Evolutionary conservation across 768 basidiomycete species (phyloP), one percentile per base, ranked within the genome.

Genomic region (Calvatia gigantea): DNA sequence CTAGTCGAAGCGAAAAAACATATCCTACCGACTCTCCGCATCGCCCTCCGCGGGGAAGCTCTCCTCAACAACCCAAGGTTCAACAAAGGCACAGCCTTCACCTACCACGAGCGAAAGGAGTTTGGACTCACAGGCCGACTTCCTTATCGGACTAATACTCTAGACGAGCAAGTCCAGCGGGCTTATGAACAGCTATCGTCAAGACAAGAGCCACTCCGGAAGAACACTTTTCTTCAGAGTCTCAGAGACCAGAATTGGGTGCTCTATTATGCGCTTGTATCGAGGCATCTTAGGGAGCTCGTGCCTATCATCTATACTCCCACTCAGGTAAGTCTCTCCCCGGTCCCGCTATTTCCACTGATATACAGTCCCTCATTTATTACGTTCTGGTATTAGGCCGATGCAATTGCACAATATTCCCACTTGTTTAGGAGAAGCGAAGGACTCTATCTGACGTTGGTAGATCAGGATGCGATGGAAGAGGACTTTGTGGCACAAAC

Each of bases 81-180:
- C 69, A 89, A 89, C 76, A 90, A 90, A 69, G 93, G 93, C 14
- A 90, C 86, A 6, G 89, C 80, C 1, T 94, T 94, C 70, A 82
- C 85, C 0, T 45, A 64, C 6, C 65, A 75, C 8, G 93, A 96
- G 69, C 78, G 93, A 37, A 76, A 80, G 45, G 77, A 74, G 0
- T 89, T 96, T 54, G 87, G 86, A 17, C 72, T 87, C 17, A 70
- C 66, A 6, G 81, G 81, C 15, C 75, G 78, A 0, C 66, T 83
- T 1, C 81, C 82, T 6, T 74, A 61, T 56, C 74, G 75, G 28
- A 73, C 82, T 28, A 84, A 86, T 65, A 80, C 80, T 1, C 79
- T 94, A 6, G 86, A 91, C 6, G 80, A 91, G 58, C 92, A 95
- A 66, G 85, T 85, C 62, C 69, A 75, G 29, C 77, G 91, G 19